Conservation (phyloP, 108 stramenopile genomes). For the Nitzschia palea region DNA sequence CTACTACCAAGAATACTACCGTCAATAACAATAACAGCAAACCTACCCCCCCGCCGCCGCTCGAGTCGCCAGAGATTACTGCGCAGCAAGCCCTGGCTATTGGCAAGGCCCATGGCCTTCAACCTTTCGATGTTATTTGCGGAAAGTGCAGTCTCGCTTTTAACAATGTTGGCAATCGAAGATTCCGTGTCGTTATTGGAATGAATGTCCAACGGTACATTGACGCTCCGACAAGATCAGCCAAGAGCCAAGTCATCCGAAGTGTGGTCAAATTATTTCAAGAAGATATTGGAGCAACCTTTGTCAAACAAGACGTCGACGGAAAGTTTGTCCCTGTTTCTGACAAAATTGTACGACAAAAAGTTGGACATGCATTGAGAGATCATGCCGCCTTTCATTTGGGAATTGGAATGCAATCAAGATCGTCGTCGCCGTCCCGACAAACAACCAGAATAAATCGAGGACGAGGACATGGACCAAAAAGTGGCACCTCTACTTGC, state of each 20-base stretch:
- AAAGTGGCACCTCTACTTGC: too few relatives aligned
- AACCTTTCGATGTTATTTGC: constrained; percentile 34
- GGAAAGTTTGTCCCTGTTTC: constrained; percentile 8
- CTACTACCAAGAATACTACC: too few relatives aligned
- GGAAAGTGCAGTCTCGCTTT: constrained; percentile 21
- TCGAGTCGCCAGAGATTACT: background rate
- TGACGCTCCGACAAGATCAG: constrained; percentile 17
- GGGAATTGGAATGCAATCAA: too few relatives aligned
- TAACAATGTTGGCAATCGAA: constrained; percentile 36
- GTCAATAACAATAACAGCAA: too few relatives aligned
- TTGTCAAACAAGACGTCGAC: constrained; percentile 7
- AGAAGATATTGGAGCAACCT: constrained; percentile 26
- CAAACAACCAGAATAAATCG: too few relatives aligned
- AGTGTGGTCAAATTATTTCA: constrained; percentile 23
- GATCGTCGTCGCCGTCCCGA: too few relatives aligned
- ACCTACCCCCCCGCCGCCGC: constrained; percentile 23
- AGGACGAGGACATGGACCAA: too few relatives aligned
- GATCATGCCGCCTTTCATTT: constrained; percentile 15
- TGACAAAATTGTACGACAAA: constrained; percentile 27
- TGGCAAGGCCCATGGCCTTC: background rate
- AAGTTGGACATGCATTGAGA: constrained; percentile 37
- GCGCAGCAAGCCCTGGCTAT: background rate
- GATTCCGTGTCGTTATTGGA: constrained; percentile 32
- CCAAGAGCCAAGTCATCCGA: constrained; percentile 15
- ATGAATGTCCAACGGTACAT: constrained; percentile 31